These are phyloP conservation scores for Groenewaldozyma tartarivorans DNA, from an alignment of 805 yeast genomes.

Conservation along the genomic window DNA sequence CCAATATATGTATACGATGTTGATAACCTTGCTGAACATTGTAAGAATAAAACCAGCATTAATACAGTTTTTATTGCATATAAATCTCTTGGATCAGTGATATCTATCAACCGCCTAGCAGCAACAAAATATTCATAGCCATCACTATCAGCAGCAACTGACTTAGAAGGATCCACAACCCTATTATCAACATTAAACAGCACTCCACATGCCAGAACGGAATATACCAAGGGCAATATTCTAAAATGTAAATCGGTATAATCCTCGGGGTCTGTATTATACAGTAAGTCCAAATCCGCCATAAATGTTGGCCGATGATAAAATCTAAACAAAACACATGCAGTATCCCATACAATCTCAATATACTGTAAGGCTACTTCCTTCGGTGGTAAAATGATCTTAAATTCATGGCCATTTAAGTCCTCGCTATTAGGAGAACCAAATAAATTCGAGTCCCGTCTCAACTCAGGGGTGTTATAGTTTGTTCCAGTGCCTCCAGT, in stretches of 20 bases:
- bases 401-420: constrained; percentile 39
- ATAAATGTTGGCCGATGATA: constrained; percentile 78
- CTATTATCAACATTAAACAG: constrained; percentile 33
- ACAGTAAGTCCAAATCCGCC: constrained; percentile 63
- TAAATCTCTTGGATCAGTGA: constrained; percentile 74
- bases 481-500: neutral
- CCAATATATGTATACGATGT: constrained; percentile 88
- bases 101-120: constrained; percentile 70
- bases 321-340: constrained; percentile 77
- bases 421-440: constrained; percentile 13
- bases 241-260: constrained; percentile 65
- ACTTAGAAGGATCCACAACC: neutral
- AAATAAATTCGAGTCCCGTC: constrained; percentile 5
- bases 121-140: constrained; percentile 75
- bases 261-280: constrained; percentile 63
- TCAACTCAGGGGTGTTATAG: neutral
- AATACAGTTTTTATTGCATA: constrained; percentile 78
- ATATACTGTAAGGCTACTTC: constrained; percentile 62
- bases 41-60: constrained; percentile 76
- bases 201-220: constrained; percentile 85
- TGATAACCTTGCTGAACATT: constrained; percentile 78
- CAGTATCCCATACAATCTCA: constrained; percentile 72
- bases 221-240: constrained; percentile 70
- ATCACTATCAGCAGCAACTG: constrained; percentile 7
- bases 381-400: constrained; percentile 64